Base-by-base conservation (phyloP, 192 early-diverging fungal species). In the Pilobolus umbonatus region DNA sequence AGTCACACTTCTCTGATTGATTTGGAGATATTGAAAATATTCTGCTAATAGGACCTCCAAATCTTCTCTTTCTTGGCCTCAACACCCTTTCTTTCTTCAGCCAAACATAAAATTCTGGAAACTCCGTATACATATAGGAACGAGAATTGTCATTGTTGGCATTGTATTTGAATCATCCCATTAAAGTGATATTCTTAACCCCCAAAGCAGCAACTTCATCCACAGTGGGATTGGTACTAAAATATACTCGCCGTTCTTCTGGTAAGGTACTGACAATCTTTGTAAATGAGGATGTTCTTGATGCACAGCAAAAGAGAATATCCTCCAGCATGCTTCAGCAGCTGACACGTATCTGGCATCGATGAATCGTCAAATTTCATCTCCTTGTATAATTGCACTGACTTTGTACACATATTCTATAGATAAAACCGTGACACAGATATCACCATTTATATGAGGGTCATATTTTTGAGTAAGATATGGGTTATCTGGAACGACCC, bases 291-390 rank as follows among this genome's bases (percentile, higher is more conserved):
- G 73, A 29, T 30, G 59, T 19, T 61, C 61, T 40, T 40, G 30
- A 26, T 75, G 68, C 38, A 70, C 35, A 2, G 26, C 12, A 42
- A 70, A 75, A 17, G 19, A 19, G 24, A 67, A 67, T 7, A 75
- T 64, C 40, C 64, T 50, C 52, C 61, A 75, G 17, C 58, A 57
- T 11, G 50, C 54, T 56, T 74, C 67, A 53, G 36, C 47, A 24
- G 67, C 54, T 25, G 65, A 61, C 2, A 68, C 50, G 26, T 62
- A 73, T 12, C 61, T 26, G 40, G 57, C 46, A 57, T 65, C n/a
- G 1, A 56, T 11, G 2, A 4, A 5, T n/a, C 14, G 45, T 2
- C 22, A 5, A 25, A 50, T 58, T 42, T 66, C 24, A 40, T 54
- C 17, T 32, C 46, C 38, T 4, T 21, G 31, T 32, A n/a, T 19